These are phyloP conservation scores for Phytophthora niederhauseri DNA, from an alignment of 352 stramenopile species.

Conservation along the genomic window DNA sequence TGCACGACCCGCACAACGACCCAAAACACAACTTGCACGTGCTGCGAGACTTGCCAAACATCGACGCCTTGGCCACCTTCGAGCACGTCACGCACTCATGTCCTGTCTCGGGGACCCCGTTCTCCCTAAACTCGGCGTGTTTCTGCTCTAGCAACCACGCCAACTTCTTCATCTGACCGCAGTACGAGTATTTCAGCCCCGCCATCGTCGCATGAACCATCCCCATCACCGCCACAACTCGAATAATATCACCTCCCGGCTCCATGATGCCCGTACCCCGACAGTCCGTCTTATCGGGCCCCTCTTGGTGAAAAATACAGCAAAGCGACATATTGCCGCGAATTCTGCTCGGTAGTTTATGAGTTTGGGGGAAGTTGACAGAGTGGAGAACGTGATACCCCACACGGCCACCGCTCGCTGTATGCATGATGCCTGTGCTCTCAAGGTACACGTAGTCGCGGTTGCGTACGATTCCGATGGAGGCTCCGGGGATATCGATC, in stretches of 20 bases:
- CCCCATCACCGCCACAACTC: not conserved
- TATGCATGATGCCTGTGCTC: not conserved
- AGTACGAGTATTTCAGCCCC: slow-evolving; percentile 8
- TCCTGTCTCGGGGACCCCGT: not conserved
- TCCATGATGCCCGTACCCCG: not conserved
- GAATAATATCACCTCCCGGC: not conserved
- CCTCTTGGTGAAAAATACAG: not conserved
- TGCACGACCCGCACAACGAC: slow-evolving; percentile 19
- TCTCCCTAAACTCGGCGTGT: not conserved
- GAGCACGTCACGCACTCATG: slow-evolving; percentile 25
- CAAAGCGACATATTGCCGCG: not conserved
- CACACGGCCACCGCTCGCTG: not conserved
- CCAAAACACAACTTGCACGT: slow-evolving; percentile 32
- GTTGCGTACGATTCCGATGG: not conserved
- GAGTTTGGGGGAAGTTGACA: not conserved
- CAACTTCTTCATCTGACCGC: slow-evolving; percentile 60
- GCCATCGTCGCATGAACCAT: not conserved
- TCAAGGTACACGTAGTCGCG: not conserved
- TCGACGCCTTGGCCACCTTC: slow-evolving; percentile 13
- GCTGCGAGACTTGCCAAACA: slow-evolving; percentile 8
- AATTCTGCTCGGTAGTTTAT: not conserved
- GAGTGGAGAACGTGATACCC: not conserved
- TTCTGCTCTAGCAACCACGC: slow-evolving; percentile 37
- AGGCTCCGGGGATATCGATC: not conserved
- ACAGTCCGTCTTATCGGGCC: not conserved